Conservation (phyloP, 2,329 filamentous ascomycete genomes). For the Xylaria hypoxylon region DNA sequence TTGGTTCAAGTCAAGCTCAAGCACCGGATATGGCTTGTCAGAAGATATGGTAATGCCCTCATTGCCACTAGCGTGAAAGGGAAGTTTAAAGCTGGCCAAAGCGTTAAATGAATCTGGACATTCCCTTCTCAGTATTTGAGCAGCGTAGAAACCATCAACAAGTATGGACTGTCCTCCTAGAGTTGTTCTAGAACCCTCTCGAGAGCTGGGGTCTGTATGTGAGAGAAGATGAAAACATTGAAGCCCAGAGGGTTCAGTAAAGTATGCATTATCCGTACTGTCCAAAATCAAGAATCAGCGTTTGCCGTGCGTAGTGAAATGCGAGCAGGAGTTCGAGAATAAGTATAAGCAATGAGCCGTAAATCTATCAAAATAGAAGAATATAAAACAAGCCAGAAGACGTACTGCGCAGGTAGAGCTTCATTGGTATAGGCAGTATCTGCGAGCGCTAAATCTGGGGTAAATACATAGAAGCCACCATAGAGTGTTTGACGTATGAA, state of each 20-base stretch:
- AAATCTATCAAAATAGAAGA: neutral
- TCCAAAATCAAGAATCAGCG: neutral
- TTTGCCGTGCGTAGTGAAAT: neutral
- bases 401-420: slow-evolving; percentile 76
- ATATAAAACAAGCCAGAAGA: neutral
- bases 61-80: slow-evolving; percentile 91
- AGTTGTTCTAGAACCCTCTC: slow-evolving; percentile 32
- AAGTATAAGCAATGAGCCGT: neutral
- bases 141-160: slow-evolving; percentile 86
- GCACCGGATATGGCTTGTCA: slow-evolving; percentile 75
- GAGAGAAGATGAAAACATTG: slow-evolving; percentile 94
- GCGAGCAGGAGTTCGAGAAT: neutral
- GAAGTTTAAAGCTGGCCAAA: slow-evolving; percentile 69
- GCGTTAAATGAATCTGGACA: slow-evolving; percentile 67
- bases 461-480: slow-evolving; percentile 83
- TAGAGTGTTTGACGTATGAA: slow-evolving; percentile 94
- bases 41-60: slow-evolving; percentile 84
- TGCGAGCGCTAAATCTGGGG: slow-evolving; percentile 85
- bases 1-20: slow-evolving; percentile 66
- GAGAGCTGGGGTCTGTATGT: slow-evolving; percentile 59
- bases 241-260: slow-evolving; percentile 89
- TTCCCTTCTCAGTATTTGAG: slow-evolving; percentile 66
- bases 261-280: slow-evolving; percentile 91
- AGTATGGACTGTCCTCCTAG: slow-evolving; percentile 82
- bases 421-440: slow-evolving; percentile 93